phyloP scores from a whole-genome alignment of 768 basidiomycete species.

The Termitomyces eurrhizus region DNA sequence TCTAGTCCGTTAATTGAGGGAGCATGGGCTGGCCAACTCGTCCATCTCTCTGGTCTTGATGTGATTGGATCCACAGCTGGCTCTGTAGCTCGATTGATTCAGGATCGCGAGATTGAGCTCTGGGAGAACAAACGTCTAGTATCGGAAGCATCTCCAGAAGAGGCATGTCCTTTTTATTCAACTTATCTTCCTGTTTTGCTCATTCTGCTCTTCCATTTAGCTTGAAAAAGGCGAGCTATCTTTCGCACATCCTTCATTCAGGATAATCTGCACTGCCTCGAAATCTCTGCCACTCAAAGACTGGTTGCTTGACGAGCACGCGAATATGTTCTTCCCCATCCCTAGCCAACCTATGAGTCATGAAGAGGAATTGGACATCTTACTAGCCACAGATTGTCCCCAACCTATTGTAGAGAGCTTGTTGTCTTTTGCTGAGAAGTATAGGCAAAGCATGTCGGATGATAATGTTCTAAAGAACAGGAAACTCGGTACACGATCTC shows the following conservation, averaged over 20 bases:
- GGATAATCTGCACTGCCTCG: constrained; percentile 58
- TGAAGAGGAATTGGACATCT: constrained; percentile 45
- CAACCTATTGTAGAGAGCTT: constrained; percentile 33
- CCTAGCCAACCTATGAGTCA: constrained; percentile 56
- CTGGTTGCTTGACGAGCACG: constrained; percentile 64
- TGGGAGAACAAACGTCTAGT: constrained; percentile 65
- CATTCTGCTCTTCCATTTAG: constrained; percentile 13
- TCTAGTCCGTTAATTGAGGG: constrained; percentile 42
- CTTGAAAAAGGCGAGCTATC: constrained; percentile 37
- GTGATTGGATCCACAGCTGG: constrained; percentile 66
- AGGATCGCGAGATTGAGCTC: constrained; percentile 61
- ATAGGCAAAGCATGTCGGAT: constrained; percentile 48
- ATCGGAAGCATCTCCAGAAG: constrained; percentile 38
- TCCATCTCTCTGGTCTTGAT: constrained; percentile 60
- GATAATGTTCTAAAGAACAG: constrained; percentile 59
- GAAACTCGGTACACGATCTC: constrained; percentile 57
- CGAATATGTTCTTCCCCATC: constrained; percentile 68
- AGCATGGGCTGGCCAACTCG: constrained; percentile 50
- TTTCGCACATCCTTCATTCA: constrained; percentile 53
- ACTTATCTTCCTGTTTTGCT: neutral
- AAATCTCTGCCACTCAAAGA: constrained; percentile 64
- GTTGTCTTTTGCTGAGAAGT: constrained; percentile 53
- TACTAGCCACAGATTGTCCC: constrained; percentile 49
- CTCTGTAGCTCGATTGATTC: constrained; percentile 52
- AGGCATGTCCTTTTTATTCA: constrained; percentile 27